A percentile compares a stretch with the other conserved stretches of the same genome.
phyloP scores from a whole-genome alignment of 2,329 filamentous ascomycete species.

The Pestalotiopsis sp. region DNA sequence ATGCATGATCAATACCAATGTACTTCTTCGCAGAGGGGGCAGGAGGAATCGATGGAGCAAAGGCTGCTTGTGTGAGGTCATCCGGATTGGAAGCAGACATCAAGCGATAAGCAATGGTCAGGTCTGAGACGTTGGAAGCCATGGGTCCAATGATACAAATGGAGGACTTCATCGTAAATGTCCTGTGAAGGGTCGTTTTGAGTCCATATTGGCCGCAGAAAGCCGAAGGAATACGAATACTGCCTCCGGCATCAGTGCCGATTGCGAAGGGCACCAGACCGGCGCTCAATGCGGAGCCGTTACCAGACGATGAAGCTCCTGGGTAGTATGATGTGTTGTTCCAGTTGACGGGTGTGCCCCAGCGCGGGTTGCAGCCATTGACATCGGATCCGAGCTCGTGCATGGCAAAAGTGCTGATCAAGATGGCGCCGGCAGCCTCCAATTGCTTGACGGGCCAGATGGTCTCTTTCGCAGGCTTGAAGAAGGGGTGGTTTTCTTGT shows the following conservation, averaged over 20 bases:
- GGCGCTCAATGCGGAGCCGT: conserved; percentile 68
- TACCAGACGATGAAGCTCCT: conserved; percentile 80
- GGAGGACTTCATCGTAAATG: conserved; percentile 56
- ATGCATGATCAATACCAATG: conserved; percentile 71
- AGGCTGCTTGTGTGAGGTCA: conserved; percentile 62
- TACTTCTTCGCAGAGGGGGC: conserved; percentile 51
- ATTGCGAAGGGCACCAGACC: conserved; percentile 76
- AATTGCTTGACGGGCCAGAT: conserved; percentile 73
- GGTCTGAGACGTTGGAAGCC: conserved; percentile 73
- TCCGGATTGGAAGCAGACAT: conserved; percentile 74
- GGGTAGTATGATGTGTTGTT: conserved; percentile 77
- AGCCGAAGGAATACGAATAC: conserved; percentile 70
- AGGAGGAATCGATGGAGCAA: conserved; percentile 58
- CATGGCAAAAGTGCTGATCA: conserved; percentile 79
- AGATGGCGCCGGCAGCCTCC: conserved; percentile 73
- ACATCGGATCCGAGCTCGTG: conserved; percentile 81
- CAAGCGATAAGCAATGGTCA: conserved; percentile 79
- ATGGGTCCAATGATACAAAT: conserved; percentile 74
- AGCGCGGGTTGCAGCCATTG: conserved; percentile 78
- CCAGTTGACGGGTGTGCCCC: conserved; percentile 78
- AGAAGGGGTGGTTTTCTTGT: conserved; percentile 54
- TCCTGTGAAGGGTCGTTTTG: conserved; percentile 76
- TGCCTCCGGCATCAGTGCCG: conserved; percentile 77
- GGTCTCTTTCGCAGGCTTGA: conserved; percentile 56
- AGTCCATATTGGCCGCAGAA: conserved; percentile 84